Percentiles rank a stretch among this genome's conserved stretches.
These are phyloP conservation scores for Suhomyces wounanorum DNA, from an alignment of 1,139 yeast genomes.

Conservation along the genomic window DNA sequence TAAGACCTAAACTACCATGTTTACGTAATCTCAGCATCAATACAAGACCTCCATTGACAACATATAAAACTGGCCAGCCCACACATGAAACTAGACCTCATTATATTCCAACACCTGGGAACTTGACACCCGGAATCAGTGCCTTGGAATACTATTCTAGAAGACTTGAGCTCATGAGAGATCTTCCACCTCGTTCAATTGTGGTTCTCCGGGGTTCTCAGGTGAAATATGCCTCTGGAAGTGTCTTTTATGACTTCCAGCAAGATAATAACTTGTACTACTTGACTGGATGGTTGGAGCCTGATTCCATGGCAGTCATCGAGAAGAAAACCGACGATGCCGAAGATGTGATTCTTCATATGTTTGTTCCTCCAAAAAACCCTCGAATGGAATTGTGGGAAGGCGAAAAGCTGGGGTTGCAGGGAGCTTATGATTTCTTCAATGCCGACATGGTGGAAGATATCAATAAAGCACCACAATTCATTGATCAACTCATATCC, in stretches of 20 bases:
- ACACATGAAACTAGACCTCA: conserved; percentile 81
- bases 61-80: conserved; percentile 75
- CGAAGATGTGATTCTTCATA: conserved; percentile 62
- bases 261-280: conserved; percentile 89
- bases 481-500: conserved; percentile 48
- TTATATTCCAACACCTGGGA: conserved; percentile 68
- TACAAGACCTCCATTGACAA: conserved; percentile 25
- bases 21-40: conserved; percentile 8
- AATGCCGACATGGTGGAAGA: conserved; percentile 80
- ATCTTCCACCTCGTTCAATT: conserved; percentile 63
- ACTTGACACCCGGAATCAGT: conserved; percentile 84
- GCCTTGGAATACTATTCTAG: conserved; percentile 81
- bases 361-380: conserved; percentile 88
- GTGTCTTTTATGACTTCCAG: conserved; percentile 88
- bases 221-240: conserved; percentile 79
- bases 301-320: conserved; percentile 74
- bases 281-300: conserved; percentile 92
- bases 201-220: conserved; percentile 76
- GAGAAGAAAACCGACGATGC: conserved; percentile 57
- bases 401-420: conserved; percentile 85
- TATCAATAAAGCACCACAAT: conserved; percentile 41
- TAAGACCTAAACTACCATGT: neutral
- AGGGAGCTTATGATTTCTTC: conserved; percentile 79
- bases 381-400: conserved; percentile 86
- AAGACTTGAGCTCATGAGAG: conserved; percentile 55